These are phyloP conservation scores for Citrus maxima DNA, from an alignment of 345 rosid species.

Conservation along the genomic window DNA sequence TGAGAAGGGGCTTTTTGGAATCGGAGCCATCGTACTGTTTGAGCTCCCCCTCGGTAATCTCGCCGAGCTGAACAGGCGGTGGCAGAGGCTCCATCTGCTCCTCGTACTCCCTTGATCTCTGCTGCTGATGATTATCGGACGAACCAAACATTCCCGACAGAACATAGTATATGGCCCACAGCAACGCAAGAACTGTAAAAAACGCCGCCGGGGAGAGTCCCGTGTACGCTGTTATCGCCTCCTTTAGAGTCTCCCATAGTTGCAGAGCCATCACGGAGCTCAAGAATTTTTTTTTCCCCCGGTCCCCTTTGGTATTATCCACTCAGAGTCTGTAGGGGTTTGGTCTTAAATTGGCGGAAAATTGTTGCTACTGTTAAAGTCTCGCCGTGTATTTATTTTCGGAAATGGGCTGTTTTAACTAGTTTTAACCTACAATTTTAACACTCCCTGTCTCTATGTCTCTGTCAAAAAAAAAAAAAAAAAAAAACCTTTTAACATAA, in stretches of 20 bases:
- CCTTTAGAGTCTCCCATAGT: slow-evolving; percentile 87
- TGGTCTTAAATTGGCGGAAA: not conserved
- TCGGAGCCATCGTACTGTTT: slow-evolving; percentile 81
- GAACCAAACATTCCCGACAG: slow-evolving; percentile 62
- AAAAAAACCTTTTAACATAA: no score
- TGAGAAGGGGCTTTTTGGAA: slow-evolving; percentile 81
- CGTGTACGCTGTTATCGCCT: slow-evolving; percentile 76
- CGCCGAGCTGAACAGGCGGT: slow-evolving; percentile 90
- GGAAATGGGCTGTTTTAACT: no score
- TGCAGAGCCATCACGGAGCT: slow-evolving; percentile 59
- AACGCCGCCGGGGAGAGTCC: slow-evolving; percentile 81
- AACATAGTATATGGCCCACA: slow-evolving; percentile 65
- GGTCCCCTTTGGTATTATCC: not conserved
- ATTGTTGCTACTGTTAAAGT: not conserved
- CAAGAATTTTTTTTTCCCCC: not conserved
- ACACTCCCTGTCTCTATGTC: no score
- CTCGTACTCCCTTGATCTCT: slow-evolving; percentile 35
- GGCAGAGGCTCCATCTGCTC: slow-evolving; percentile 77
- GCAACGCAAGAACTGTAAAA: slow-evolving; percentile 71
- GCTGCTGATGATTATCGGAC: slow-evolving; percentile 40
- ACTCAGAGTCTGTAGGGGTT: not conserved
- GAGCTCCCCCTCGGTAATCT: slow-evolving; percentile 78
- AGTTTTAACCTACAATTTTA: no score
- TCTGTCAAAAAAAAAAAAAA: no score
- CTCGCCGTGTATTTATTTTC: not conserved